Base-by-base conservation (phyloP, 805 yeast species). In the Candida sanyiensis region DNA sequence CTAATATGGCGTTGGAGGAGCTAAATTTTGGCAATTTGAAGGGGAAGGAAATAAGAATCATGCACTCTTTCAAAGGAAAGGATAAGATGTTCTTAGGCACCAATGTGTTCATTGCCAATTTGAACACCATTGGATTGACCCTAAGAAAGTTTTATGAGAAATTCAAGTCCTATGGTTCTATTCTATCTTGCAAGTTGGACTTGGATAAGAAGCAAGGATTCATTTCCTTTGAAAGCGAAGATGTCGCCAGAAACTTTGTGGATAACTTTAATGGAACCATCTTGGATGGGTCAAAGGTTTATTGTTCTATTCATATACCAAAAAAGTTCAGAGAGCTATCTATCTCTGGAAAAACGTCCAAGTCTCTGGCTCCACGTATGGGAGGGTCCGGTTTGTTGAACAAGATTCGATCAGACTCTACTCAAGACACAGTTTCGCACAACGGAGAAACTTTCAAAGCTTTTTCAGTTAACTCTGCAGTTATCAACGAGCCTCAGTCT, bases 1-100 rank as follows among this genome's bases (percentile, higher is more conserved):
- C 86, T 0, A 67, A 67, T 27, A 38, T 42, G 24, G 87, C 85
- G 3, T 63, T 75, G 34, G 78, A 73, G 33, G 67, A 72, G 8
- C 69, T 79, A 59, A 82, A 78, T 54, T 75, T 72, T 47, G 63
- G 64, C 4, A 48, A 48, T 0, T 47, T 75, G 0, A 45, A 54
- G 19, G 62, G 58, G 11, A 62, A 63, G 18, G 80, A 73, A 43
- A 63, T 75, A 16, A 61, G 79, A 50, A 73, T 75, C 17, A 72
- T 75, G 79, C 76, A 74, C 4, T 72, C 78, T 0, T 44, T 73
- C 36, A 66, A 76, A 47, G 72, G 73, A 33, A 63, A 62, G 43
- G 69, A 65, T 29, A 56, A 54, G 36, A 17, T 33, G 3, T 51
- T 50, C 34, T 50, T 70, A 28, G 78, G 78, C 1, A 67, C 75